Conservation (phyloP, 768 basidiomycete genomes). For the Lentinula lateritia region DNA sequence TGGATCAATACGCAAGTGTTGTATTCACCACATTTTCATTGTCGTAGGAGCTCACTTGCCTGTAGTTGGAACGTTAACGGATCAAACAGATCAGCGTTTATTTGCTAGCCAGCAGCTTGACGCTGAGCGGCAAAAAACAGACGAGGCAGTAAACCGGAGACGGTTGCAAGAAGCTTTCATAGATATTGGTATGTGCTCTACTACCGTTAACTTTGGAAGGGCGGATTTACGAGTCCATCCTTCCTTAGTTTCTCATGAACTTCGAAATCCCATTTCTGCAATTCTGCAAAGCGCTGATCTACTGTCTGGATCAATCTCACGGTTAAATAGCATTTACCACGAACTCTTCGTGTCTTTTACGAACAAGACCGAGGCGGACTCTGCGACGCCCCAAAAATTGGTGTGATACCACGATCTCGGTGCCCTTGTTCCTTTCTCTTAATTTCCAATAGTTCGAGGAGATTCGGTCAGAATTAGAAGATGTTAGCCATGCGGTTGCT, state of each 20-base stretch:
- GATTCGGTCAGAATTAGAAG: neutral
- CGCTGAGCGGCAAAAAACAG: neutral
- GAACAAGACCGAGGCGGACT: too few species aligned
- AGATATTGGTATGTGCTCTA: neutral
- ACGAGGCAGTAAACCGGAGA: constrained; percentile 1
- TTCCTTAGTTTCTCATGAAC: constrained; percentile 3
- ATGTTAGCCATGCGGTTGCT: constrained; percentile 1
- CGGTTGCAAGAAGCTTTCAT: constrained; percentile 6
- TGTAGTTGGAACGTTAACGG: constrained; percentile 1
- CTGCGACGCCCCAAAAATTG: too few species aligned
- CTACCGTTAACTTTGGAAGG: too few species aligned
- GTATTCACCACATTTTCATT: neutral
- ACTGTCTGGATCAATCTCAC: neutral
- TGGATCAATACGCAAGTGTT: neutral
- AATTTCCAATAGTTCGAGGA: neutral
- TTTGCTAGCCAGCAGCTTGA: neutral
- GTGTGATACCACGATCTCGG: too few species aligned
- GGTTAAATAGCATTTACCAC: neutral
- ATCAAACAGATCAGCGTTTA: constrained; percentile 1
- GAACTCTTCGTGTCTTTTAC: neutral
- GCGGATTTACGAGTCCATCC: neutral
- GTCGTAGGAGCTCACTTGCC: neutral
- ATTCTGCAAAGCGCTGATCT: constrained; percentile 6
- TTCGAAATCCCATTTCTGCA: constrained; percentile 6
- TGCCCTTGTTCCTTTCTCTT: too few species aligned